Conservation (phyloP, 1,139 yeast species). For the Pichia sp. region DNA sequence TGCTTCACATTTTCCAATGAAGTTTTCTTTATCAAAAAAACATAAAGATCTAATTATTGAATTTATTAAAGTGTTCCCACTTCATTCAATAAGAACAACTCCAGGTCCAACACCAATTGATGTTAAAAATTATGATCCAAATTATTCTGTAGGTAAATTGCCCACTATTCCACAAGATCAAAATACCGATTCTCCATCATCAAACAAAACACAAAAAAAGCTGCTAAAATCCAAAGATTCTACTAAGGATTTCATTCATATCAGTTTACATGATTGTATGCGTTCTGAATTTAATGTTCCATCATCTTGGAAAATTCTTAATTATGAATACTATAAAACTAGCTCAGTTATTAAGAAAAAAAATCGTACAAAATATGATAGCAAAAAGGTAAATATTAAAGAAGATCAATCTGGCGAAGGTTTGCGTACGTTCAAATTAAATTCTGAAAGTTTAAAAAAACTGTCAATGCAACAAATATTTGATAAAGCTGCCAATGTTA, state of each 20-base stretch:
- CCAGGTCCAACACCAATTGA: conserved; percentile 16
- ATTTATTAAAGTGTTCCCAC: conserved; percentile 53
- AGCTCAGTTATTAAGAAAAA: conserved; percentile 6
- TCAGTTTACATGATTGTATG: conserved; percentile 49
- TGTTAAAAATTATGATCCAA: conserved; percentile 6
- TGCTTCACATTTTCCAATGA: conserved; percentile 21
- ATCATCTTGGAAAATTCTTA: conserved; percentile 49
- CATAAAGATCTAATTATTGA: conserved; percentile 43
- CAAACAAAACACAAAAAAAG: conserved; percentile 16
- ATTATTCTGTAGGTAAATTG: neutral
- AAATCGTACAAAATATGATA: conserved; percentile 6
- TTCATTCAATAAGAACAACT: conserved; percentile 35
- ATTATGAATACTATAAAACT: conserved; percentile 48
- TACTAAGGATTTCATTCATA: conserved; percentile 30
- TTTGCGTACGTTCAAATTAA: conserved; percentile 38
- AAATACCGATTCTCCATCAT: conserved; percentile 28
- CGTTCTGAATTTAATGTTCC: conserved; percentile 45
- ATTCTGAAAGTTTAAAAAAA: conserved; percentile 44
- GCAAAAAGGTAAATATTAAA: conserved; percentile 23
- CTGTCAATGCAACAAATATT: conserved; percentile 57
- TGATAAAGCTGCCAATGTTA: conserved; percentile 48
- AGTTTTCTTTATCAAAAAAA: conserved; percentile 28
- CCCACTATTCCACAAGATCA: conserved; percentile 1
- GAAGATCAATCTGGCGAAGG: conserved; percentile 33
- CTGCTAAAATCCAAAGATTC: conserved; percentile 10